phyloP scores from a whole-genome alignment of 2,329 filamentous ascomycete species.

The Colletotrichum simmondsii region DNA sequence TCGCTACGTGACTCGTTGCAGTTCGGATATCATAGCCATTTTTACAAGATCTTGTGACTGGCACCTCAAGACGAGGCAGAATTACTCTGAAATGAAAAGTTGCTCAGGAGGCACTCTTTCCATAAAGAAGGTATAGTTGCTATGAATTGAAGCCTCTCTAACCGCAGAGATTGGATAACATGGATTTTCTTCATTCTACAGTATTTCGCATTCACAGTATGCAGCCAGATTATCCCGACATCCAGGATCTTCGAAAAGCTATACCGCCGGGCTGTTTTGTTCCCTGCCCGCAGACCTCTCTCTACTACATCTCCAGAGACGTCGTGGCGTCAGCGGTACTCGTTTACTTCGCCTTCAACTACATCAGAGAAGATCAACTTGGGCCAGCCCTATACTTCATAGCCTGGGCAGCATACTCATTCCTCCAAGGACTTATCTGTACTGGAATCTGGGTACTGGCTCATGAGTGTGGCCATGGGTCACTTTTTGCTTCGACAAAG shows the following conservation, averaged over 20 bases:
- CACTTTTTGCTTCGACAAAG: neutral
- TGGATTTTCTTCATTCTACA: neutral
- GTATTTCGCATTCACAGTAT: neutral
- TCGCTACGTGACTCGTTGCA: neutral
- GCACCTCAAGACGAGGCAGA: neutral
- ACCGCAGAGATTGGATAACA: neutral
- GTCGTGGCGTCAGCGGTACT: neutral
- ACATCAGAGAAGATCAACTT: neutral
- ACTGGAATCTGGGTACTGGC: neutral
- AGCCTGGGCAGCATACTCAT: neutral
- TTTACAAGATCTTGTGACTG: neutral
- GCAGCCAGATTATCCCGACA: neutral
- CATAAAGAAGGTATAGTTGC: no score
- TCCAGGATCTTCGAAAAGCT: neutral
- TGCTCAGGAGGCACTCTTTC: neutral
- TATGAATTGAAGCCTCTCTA: no score
- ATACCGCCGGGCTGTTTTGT: neutral
- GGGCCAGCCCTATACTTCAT: neutral
- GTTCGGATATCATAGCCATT: neutral
- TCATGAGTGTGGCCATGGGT: neutral
- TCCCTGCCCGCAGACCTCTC: neutral
- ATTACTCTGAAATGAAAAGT: neutral
- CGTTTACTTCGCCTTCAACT: neutral
- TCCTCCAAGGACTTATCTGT: neutral
- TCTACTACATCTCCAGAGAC: neutral